A percentile compares a stretch with the other conserved stretches of the same genome.
Evolutionary conservation across 768 basidiomycete genomes (phyloP).

Genomic region (Boletus vermiculosoides): DNA sequence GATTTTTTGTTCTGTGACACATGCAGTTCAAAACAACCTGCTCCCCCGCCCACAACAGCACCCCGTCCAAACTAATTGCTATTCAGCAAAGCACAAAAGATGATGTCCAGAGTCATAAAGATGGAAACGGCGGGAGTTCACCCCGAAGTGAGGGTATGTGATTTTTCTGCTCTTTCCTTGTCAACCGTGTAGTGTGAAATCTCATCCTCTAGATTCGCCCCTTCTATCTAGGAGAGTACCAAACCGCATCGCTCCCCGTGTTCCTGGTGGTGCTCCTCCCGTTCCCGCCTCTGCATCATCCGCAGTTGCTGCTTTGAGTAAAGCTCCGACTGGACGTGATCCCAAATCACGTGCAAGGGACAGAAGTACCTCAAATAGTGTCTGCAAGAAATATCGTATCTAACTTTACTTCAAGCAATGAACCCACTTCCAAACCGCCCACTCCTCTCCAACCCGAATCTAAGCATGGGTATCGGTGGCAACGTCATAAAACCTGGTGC

Average conservation of each 20-base stretch:
- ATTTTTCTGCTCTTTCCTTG: neutral
- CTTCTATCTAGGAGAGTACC: constrained; percentile 65
- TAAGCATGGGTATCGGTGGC: constrained; percentile 20
- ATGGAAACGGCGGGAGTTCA: constrained; percentile 78
- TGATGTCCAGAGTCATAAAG: constrained; percentile 70
- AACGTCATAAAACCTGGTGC: constrained; percentile 20
- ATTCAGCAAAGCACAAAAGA: constrained; percentile 69
- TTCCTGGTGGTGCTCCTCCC: constrained; percentile 49
- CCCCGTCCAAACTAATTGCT: constrained; percentile 65
- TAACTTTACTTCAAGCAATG: constrained; percentile 95
- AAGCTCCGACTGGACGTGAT: constrained; percentile 79
- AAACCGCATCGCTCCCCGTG: constrained; percentile 58
- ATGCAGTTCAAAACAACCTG: constrained; percentile 77
- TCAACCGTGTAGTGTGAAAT: constrained; percentile 3
- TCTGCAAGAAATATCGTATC: constrained; percentile 95
- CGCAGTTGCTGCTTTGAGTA: constrained; percentile 52
- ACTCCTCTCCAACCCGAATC: constrained; percentile 51
- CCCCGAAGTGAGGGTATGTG: constrained; percentile 77
- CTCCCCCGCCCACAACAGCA: constrained; percentile 50
- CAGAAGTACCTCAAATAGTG: constrained; percentile 98
- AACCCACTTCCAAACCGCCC: constrained; percentile 93
- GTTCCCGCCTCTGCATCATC: constrained; percentile 30
- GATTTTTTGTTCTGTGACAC: constrained; percentile 35
- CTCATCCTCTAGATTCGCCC: constrained; percentile 58
- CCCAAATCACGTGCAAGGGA: constrained; percentile 95